A percentile compares a stretch with the other conserved stretches of the same genome.
phyloP scores from a whole-genome alignment of 768 basidiomycete genomes.

The Tremella yokohamensis region DNA sequence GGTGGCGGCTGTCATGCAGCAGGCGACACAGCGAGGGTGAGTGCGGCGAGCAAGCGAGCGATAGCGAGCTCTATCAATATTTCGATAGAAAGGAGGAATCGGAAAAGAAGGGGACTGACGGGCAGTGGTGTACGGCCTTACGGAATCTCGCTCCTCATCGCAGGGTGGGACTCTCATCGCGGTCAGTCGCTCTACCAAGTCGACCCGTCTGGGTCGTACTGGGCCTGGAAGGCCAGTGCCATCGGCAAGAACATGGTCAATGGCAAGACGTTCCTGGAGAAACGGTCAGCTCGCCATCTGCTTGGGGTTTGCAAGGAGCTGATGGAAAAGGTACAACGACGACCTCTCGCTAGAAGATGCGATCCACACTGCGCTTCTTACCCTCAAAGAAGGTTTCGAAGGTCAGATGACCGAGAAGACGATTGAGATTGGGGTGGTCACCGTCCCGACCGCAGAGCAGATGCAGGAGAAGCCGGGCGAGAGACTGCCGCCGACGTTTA shows the following conservation, averaged over 20 bases:
- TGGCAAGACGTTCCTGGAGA: conserved; percentile 98
- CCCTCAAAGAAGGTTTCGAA: conserved; percentile 97
- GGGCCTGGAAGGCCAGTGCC: conserved; percentile 99
- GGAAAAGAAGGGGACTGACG: neutral
- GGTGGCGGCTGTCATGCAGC: conserved; percentile 96
- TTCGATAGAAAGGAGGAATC: neutral
- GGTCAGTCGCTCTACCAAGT: conserved; percentile 98
- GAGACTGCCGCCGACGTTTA: conserved; percentile 78
- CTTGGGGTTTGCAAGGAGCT: neutral
- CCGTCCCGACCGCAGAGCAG: conserved; percentile 69
- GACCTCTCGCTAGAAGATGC: conserved; percentile 98
- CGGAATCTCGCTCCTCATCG: conserved; percentile 93
- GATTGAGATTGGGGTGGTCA: conserved; percentile 95
- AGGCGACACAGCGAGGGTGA: conserved; percentile 97
- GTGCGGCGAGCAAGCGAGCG: conserved; percentile 43
- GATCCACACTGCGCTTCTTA: conserved; percentile 95
- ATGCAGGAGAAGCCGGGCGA: conserved; percentile 67
- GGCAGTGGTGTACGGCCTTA: conserved; percentile 95
- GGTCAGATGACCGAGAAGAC: conserved; percentile 99
- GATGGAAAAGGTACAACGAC: conserved; percentile 78
- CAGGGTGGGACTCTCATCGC: conserved; percentile 91
- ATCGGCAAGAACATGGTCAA: conserved; percentile 99
- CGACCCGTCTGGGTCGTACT: conserved; percentile 97
- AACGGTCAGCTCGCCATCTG: conserved; percentile 60
- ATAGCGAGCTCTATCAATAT: neutral